A percentile compares a stretch with the other conserved stretches of the same genome.
These are phyloP conservation scores for Pugionium dolabratum DNA, from an alignment of 345 rosid genomes.

Conservation along the genomic window DNA sequence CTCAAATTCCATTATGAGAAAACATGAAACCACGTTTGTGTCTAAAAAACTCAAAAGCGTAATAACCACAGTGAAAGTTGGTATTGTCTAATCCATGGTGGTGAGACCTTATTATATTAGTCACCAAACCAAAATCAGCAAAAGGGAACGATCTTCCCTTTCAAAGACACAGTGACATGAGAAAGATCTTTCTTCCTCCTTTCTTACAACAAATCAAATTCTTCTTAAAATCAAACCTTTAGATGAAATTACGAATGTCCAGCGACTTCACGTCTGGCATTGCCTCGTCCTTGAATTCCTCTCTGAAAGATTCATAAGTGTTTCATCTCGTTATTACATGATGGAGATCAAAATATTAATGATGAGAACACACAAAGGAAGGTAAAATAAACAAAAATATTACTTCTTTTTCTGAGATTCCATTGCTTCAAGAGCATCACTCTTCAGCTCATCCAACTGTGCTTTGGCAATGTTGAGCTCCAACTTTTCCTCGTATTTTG, in stretches of 20 bases:
- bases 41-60: neutral
- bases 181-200: conserved; percentile 17
- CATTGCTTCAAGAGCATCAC: conserved; percentile 91
- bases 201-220: conserved; percentile 39
- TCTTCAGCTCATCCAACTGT: conserved; percentile 84
- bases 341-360: conserved; percentile 6
- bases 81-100: neutral
- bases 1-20: neutral
- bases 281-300: conserved; percentile 86
- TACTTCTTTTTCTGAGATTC: conserved; percentile 93
- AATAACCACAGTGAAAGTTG: neutral
- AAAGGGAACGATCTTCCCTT: conserved; percentile 25
- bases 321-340: conserved; percentile 3
- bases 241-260: conserved; percentile 91
- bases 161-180: neutral
- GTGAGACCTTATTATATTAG: neutral
- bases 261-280: conserved; percentile 78
- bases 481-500: conserved; percentile 80
- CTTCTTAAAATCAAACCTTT: conserved; percentile 36
- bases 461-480: conserved; percentile 86
- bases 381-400: neutral
- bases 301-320: conserved; percentile 50
- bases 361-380: neutral
- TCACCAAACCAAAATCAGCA: conserved; percentile 14
- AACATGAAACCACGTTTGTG: neutral